Evolutionary conservation across 2,329 filamentous ascomycete species (phyloP).

Genomic region (Nannizziopsis barbatae): DNA sequence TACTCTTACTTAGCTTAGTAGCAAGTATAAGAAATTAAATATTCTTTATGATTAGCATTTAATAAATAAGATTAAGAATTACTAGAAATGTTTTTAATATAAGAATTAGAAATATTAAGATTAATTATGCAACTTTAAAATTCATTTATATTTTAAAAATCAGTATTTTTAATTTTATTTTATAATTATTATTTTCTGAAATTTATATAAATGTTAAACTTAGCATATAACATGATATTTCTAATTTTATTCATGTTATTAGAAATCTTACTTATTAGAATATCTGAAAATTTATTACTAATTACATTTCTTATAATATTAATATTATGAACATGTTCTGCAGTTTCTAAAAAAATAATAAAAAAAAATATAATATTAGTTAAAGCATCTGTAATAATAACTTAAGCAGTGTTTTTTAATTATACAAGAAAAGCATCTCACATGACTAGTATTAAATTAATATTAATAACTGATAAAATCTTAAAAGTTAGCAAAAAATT

Average conservation of each 20-base stretch:
- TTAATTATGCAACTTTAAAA: conserved; percentile 67
- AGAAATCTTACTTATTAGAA: conserved; percentile 56
- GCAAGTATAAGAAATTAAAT: conserved; percentile 62
- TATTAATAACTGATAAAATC: conserved; percentile 54
- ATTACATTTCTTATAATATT: conserved; percentile 90
- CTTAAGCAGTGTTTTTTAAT: conserved; percentile 57
- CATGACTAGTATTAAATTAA: conserved; percentile 58
- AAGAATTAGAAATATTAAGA: conserved; percentile 61
- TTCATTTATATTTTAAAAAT: conserved; percentile 44
- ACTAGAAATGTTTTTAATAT: conserved; percentile 71
- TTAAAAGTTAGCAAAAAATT: conserved; percentile 59
- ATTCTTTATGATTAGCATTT: conserved; percentile 64
- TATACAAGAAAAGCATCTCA: conserved; percentile 36
- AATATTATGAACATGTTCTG: conserved; percentile 62
- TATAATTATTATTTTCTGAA: no score
- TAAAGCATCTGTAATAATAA: conserved; percentile 80
- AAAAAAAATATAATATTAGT: conserved; percentile 79
- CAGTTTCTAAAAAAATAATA: conserved; percentile 60
- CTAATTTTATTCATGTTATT: conserved; percentile 46
- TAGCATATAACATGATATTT: conserved; percentile 53
- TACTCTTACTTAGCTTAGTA: conserved; percentile 35
- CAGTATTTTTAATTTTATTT: background rate
- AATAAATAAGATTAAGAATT: conserved; percentile 78
- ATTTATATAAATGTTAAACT: conserved; percentile 78
- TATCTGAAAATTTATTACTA: conserved; percentile 65